phyloP scores from a whole-genome alignment of 768 basidiomycete species.

The Suillus discolor region DNA sequence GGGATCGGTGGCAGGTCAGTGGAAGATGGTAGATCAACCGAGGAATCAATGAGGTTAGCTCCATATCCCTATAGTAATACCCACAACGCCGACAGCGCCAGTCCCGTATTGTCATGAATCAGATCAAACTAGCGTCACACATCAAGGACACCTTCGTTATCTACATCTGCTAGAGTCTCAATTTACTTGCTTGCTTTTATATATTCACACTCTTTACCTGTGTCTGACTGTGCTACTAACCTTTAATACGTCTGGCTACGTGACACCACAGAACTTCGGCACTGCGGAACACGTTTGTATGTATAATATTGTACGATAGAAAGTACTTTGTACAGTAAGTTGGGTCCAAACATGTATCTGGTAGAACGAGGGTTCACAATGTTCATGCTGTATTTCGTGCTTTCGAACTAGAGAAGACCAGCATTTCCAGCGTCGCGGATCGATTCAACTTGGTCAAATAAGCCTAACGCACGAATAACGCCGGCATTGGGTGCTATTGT shows the following conservation, averaged over 20 bases:
- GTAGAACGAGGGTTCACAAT: neutral
- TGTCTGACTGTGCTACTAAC: neutral
- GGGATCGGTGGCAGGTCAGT: constrained; percentile 31
- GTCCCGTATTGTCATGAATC: constrained; percentile 12
- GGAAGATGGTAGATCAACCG: constrained; percentile 19
- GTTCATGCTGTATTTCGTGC: too few relatives aligned
- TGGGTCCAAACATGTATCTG: neutral
- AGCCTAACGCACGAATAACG: too few relatives aligned
- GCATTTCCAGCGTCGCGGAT: too few relatives aligned
- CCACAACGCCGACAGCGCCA: constrained; percentile 12
- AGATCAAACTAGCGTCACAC: neutral
- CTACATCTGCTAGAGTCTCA: neutral
- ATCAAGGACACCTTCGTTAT: neutral
- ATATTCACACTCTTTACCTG: neutral
- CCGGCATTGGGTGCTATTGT: too few relatives aligned
- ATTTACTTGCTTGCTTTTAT: neutral
- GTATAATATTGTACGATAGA: neutral
- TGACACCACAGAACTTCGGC: neutral
- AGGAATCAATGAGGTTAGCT: constrained; percentile 44
- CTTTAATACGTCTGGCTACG: neutral
- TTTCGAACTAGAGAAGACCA: too few relatives aligned
- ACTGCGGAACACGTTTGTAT: neutral
- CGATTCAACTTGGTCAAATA: too few relatives aligned
- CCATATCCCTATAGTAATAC: constrained; percentile 33
- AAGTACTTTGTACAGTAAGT: neutral